Evolutionary conservation across 2,329 filamentous ascomycete species (phyloP), one percentile per base, ranked within the genome.

Genomic region (Hypoxylon sp.): DNA sequence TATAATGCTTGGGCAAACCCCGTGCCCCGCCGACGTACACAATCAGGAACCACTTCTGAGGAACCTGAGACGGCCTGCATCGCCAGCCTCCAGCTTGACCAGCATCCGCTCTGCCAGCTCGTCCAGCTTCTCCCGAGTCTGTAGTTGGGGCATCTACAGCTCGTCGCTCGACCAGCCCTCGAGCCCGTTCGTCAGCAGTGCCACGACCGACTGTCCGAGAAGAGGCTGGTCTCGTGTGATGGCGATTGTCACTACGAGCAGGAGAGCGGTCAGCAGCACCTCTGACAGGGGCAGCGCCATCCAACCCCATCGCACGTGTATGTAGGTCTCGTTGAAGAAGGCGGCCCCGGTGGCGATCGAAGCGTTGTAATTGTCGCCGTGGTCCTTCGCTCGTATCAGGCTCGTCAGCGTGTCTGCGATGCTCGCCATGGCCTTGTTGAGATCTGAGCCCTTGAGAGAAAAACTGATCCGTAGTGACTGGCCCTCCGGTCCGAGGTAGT

Each of bases 261-360:
- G 46, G 9, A 58, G n/a, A 27, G 60, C 35, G 1, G 59, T 38
- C 7, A 67, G 29, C 1, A 51, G 6, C 13, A 49, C 47, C 20
- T 65, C 64, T 1, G 23, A 41, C 3, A 65, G 41, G n/a, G 64
- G 64, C 2, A 68, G 41, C 7, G 50, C 29, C 40, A 64, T 40
- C 61, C 59, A 65, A 13, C 20, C 45, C 57, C 60, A 62, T 11
- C 53, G 53, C 4, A 66, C 57, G 23, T 60, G 49, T 38, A 65
- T 62, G 24, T 65, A 64, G 11, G 64, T 60, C 48, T 62, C 64
- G 10, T 59, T 37, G 46, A 56, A 58, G 21, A 57, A 55, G 7
- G 62, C 62, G 3, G 10, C 20, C 2, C 60, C 62, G 1, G 17
- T 20, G 9, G 43, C 26, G 6, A 9, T 42, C 2, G 62, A 52